Evolutionary conservation across 2,329 filamentous ascomycete species (phyloP), one percentile per base, ranked within the genome.

Genomic region (Fusarium avenaceum): DNA sequence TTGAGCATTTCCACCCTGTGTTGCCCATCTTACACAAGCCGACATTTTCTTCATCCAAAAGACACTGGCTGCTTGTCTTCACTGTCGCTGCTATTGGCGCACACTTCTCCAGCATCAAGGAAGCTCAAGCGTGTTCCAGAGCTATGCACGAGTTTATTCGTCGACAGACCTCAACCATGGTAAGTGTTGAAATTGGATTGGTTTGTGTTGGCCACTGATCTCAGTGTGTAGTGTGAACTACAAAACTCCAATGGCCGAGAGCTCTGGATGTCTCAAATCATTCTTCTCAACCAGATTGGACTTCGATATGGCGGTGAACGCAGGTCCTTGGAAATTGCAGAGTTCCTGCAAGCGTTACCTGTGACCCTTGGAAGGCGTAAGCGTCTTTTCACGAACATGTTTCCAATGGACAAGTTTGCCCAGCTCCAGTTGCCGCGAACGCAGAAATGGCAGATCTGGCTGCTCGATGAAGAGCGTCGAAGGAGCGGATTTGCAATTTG

Each of bases 261-360:
- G 14, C 56, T 58, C 3, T 58, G 56, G 56, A 58, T 58, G 56
- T 44, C 56, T 9, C 56, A 58, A n/a, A 32, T 42, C 6, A 58
- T 58, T 0, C 33, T 58, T 0, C 24, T 58, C 3, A 58, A 58
- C n/a, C 56, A 58, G 2, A 55, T 58, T 4, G 56, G 56, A 13
- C 26, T 58, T 3, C 33, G 55, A 7, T 58, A 58, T n/a, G 50
- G 49, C 0, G 56, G 56, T 8, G 56, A 58, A 3, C 20, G 49
- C 9, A 55, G 56, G 15, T 60, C 57, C 40, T 28, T 60, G 3
- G 57, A 60, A 13, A 48, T 60, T 7, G 51, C 42, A 4, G 51
- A 60, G 13, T 43, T 57, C 7, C 11, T 60, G 13, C 57, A 60
- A 13, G 51, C 51, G 1, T 13, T 60, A 1, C 57, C 52, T 0